Percentiles rank a stretch among this genome's conserved stretches.
Evolutionary conservation across 139 green algal species (phyloP).

Genomic region (Coelastrella sp.): DNA sequence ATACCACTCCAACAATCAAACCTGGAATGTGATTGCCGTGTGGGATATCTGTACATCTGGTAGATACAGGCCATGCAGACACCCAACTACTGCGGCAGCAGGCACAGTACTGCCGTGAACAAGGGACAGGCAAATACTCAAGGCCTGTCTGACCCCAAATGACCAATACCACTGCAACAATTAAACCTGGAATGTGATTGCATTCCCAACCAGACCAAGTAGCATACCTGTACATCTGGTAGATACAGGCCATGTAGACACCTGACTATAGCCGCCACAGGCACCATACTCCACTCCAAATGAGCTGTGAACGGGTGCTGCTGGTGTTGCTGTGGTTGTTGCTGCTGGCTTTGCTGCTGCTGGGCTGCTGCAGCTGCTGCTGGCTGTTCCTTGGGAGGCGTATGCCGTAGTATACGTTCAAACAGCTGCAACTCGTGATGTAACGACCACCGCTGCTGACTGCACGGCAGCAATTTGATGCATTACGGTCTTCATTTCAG

Average conservation of each 20-base stretch:
- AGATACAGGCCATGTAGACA: constrained; percentile 72
- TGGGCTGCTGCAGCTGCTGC: neutral
- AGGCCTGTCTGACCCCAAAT: no score
- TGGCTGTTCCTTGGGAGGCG: constrained; percentile 10
- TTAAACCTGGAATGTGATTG: no score
- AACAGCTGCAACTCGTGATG: constrained; percentile 83
- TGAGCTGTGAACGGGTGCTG: constrained; percentile 52
- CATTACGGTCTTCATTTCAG: no score
- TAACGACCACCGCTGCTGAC: constrained; percentile 69
- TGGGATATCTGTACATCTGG: constrained; percentile 44
- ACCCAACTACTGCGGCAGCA: constrained; percentile 57
- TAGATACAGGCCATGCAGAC: constrained; percentile 68
- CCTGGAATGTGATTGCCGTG: no score
- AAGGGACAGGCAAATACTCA: no score
- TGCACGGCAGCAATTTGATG: neutral
- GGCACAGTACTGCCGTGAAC: no score
- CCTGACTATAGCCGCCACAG: constrained; percentile 53
- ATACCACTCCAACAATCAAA: no score
- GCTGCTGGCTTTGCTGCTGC: neutral
- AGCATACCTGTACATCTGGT: constrained; percentile 47
- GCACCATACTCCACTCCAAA: constrained; percentile 65
- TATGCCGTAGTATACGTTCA: constrained; percentile 57
- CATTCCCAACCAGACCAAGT: no score
- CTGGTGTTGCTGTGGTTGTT: constrained; percentile 32
- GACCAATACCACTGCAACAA: no score